Percentiles rank a stretch among this genome's conserved stretches.
Evolutionary conservation across 768 basidiomycete species (phyloP).

Genomic region (Rhizopogon rudus): DNA sequence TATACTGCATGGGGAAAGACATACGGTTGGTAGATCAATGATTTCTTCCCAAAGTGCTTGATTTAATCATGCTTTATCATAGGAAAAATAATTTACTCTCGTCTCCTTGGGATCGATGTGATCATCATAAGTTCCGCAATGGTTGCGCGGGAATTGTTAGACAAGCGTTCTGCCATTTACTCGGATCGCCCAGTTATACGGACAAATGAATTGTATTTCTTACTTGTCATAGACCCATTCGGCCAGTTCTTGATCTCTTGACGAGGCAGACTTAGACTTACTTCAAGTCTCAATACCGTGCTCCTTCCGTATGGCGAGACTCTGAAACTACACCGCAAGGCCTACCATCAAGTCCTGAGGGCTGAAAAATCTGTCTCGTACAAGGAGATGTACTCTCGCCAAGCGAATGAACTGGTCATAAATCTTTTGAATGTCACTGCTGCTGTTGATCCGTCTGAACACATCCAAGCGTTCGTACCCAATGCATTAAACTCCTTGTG

Average conservation of each 20-base stretch:
- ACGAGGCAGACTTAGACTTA: slow-evolving; percentile 2
- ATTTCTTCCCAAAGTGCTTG: not conserved
- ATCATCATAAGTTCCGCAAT: slow-evolving; percentile 1
- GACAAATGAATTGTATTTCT: not conserved
- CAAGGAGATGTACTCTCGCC: not conserved
- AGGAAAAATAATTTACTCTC: not conserved
- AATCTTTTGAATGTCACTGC: not conserved
- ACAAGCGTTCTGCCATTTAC: not conserved
- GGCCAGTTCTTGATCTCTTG: too few species aligned
- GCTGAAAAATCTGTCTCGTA: not conserved
- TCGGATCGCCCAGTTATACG: not conserved
- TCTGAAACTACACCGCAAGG: slow-evolving; percentile 8
- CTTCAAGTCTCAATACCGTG: slow-evolving; percentile 6
- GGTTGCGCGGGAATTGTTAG: not conserved
- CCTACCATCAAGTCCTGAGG: slow-evolving; percentile 6
- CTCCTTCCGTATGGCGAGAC: slow-evolving; percentile 10
- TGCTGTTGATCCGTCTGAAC: slow-evolving; percentile 1
- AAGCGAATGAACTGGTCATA: not conserved
- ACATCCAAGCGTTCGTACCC: slow-evolving; percentile 8
- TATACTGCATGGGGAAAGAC: slow-evolving; percentile 15
- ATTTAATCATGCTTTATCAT: too few species aligned
- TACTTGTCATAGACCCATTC: not conserved
- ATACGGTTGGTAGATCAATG: slow-evolving; percentile 9
- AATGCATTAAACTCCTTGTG: not conserved
- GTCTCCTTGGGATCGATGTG: not conserved